Percentiles rank a stretch among this genome's conserved stretches.
Conservation (phyloP, 495 filamentous ascomycete species). For the Delitschia confertaspora region DNA sequence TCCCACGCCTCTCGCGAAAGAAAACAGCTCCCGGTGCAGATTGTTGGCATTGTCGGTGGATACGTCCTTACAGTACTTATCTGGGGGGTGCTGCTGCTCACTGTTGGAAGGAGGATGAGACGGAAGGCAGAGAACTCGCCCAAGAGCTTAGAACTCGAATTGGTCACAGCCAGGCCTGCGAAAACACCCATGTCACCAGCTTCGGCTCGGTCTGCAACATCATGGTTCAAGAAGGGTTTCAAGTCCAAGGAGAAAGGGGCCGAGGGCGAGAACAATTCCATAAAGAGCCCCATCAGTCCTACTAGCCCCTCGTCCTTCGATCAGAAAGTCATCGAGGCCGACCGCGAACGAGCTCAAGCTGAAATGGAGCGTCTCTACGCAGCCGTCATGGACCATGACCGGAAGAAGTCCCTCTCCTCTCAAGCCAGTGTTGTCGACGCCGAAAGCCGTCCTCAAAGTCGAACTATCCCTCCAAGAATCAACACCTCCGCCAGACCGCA, state of each 20-base stretch:
- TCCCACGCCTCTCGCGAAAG: slow-evolving; percentile 47
- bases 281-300: slow-evolving; percentile 28
- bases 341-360: slow-evolving; percentile 61
- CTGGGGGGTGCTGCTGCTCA: slow-evolving; percentile 56
- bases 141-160: slow-evolving; percentile 42
- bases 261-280: slow-evolving; percentile 37
- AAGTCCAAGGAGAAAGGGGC: slow-evolving; percentile 22
- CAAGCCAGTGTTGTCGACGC: slow-evolving; percentile 11
- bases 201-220: slow-evolving; percentile 35
- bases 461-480: slow-evolving; percentile 12
- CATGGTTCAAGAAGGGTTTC: slow-evolving; percentile 35
- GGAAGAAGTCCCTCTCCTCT: slow-evolving; percentile 15
- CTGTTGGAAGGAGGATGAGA: slow-evolving; percentile 53
- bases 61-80: slow-evolving; percentile 67
- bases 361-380: slow-evolving; percentile 87
- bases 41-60: slow-evolving; percentile 68
- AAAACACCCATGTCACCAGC: slow-evolving; percentile 29
- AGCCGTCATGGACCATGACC: slow-evolving; percentile 81
- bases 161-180: slow-evolving; percentile 54
- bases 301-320: slow-evolving; percentile 58
- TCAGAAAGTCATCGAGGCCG: slow-evolving; percentile 59
- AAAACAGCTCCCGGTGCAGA: slow-evolving; percentile 58
- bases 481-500: slow-evolving; percentile 6
- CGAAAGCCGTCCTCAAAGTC: not conserved
- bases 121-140: slow-evolving; percentile 44